These are phyloP conservation scores for Macroventuria anomochaeta DNA, from an alignment of 2,329 filamentous ascomycete genomes.

Conservation along the genomic window DNA sequence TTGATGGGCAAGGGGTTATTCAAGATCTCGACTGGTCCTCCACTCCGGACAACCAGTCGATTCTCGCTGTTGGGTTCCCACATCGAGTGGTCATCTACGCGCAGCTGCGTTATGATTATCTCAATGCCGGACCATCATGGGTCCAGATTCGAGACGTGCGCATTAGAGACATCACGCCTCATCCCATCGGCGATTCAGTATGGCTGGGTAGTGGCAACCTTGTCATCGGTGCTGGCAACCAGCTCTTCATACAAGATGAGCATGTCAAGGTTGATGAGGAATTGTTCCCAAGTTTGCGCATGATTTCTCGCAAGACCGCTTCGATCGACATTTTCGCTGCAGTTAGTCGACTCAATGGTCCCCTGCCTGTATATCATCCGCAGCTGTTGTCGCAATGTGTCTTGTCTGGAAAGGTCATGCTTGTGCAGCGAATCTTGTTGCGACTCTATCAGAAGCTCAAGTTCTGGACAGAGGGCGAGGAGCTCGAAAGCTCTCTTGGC, in stretches of 20 bases:
- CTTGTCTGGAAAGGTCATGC: slow-evolving; percentile 73
- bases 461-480: slow-evolving; percentile 81
- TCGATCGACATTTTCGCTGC: slow-evolving; percentile 78
- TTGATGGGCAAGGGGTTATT: slow-evolving; percentile 74
- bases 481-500: slow-evolving; percentile 78
- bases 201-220: slow-evolving; percentile 88
- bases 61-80: slow-evolving; percentile 91
- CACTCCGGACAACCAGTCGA: slow-evolving; percentile 85
- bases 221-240: slow-evolving; percentile 87
- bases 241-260: slow-evolving; percentile 84
- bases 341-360: slow-evolving; percentile 83
- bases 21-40: slow-evolving; percentile 93
- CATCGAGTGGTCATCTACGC: slow-evolving; percentile 81
- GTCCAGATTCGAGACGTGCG: slow-evolving; percentile 81
- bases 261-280: slow-evolving; percentile 70
- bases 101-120: slow-evolving; percentile 89
- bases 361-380: slow-evolving; percentile 89
- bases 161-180: slow-evolving; percentile 81
- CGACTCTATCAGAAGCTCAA: slow-evolving; percentile 78
- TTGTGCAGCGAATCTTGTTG: slow-evolving; percentile 76
- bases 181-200: slow-evolving; percentile 90
- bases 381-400: slow-evolving; percentile 89
- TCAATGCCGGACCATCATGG: slow-evolving; percentile 90
- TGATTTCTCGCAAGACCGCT: slow-evolving; percentile 56
- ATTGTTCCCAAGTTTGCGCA: slow-evolving; percentile 62